Evolutionary conservation across 345 rosid genomes (phyloP), one percentile per base, ranked within the genome.

Genomic region (Eucalyptus guilfoylei): DNA sequence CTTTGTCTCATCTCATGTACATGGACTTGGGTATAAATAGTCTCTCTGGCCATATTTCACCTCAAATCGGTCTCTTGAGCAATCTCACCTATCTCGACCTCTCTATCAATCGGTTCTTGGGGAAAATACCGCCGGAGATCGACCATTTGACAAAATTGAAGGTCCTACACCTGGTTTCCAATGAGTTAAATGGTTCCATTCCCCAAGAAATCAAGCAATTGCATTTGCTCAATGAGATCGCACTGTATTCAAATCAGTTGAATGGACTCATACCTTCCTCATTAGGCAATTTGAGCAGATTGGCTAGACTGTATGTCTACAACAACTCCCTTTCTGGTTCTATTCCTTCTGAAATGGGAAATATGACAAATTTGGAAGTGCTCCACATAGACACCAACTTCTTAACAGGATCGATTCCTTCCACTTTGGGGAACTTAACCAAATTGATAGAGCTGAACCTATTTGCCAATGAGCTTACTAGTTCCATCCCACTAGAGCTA

Each of bases 341-440:
- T 11, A 90, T 93, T 44, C 92, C 93, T 2, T 32, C 54, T 2
- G 88, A 90, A 49, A 42, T 94, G 14, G 94, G 92, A 69, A 91
- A 89, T 6, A 50, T 90, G 89, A 76, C 47, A 9, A 80, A 86
- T 47, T 89, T 93, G 11, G 34, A 9, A 6, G 11, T 15, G 34
- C 85, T 93, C 19, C 67, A 80, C 24, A 48, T 90, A 88, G 9
- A 49, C 17, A 8, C 23, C 7, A 91, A 89, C 87, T 58, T 54
- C 64, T 44, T 92, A 28, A 47, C 67, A 10, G 91, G 92, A 32
- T 30, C 89, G 15, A 90, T 93, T 85, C 92, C 93, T 1, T 49
- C 86, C 10, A 87, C 90, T 28, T 48, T 92, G 7, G 90, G 90
- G 49, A 81, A 58, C 19, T 47, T 90, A 10, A 76, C 8, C 17